A percentile compares a stretch with the other conserved stretches of the same genome.
Evolutionary conservation across 805 yeast species (phyloP).

Genomic region (Teunomyces panamensis): DNA sequence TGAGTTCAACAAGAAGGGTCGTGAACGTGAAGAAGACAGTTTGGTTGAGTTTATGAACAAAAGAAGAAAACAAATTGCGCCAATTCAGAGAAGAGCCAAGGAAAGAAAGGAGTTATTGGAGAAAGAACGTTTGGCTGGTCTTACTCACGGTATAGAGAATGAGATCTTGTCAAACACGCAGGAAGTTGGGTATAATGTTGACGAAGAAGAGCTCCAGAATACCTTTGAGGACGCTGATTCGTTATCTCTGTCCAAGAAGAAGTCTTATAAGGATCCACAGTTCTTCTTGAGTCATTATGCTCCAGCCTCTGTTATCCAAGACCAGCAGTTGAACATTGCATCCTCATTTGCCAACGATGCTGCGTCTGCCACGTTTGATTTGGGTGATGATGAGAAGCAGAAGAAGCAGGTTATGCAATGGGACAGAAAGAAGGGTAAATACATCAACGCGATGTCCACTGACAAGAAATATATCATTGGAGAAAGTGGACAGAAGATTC

Average conservation of each 20-base stretch:
- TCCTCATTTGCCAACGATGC: constrained; percentile 80
- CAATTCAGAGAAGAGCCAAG: constrained; percentile 73
- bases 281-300: constrained; percentile 89
- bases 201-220: constrained; percentile 46
- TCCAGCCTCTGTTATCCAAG: constrained; percentile 74
- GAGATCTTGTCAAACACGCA: constrained; percentile 56
- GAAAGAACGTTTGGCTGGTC: constrained; percentile 72
- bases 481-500: constrained; percentile 88
- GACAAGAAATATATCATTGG: constrained; percentile 89
- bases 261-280: constrained; percentile 69
- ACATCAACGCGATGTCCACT: constrained; percentile 72
- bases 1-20: constrained; percentile 65
- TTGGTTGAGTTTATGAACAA: constrained; percentile 80
- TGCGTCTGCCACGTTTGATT: constrained; percentile 79
- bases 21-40: constrained; percentile 52
- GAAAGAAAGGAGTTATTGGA: constrained; percentile 68
- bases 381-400: constrained; percentile 69
- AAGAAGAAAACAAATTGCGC: constrained; percentile 84
- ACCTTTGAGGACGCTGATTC: constrained; percentile 55
- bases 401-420: constrained; percentile 78
- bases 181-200: constrained; percentile 44
- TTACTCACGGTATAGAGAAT: constrained; percentile 69
- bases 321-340: constrained; percentile 59
- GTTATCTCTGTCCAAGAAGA: constrained; percentile 31
- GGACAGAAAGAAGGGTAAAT: constrained; percentile 92